Evolutionary conservation across 2,329 filamentous ascomycete species (phyloP).

Genomic region (Fusarium nodosum): DNA sequence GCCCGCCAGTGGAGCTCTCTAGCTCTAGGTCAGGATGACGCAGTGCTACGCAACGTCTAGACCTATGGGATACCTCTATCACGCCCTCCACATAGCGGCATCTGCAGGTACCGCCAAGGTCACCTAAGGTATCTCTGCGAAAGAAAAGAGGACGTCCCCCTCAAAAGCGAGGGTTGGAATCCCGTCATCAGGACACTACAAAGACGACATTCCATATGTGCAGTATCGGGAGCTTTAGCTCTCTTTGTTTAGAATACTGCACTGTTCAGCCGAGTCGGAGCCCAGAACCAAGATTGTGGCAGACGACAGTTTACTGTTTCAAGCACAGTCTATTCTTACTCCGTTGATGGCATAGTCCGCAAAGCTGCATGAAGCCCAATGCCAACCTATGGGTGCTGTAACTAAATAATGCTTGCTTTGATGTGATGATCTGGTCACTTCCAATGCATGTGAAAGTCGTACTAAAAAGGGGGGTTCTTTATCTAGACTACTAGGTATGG

Average conservation of each 20-base stretch:
- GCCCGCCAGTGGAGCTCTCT: slow-evolving; percentile 40
- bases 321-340: background rate
- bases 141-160: background rate
- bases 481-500: slow-evolving; percentile 1
- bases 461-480: slow-evolving; percentile 48
- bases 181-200: slow-evolving; percentile 38
- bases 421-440: slow-evolving; percentile 51
- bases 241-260: background rate
- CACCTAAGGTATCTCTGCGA: slow-evolving; percentile 16
- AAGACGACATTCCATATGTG: slow-evolving; percentile 39
- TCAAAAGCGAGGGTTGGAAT: slow-evolving; percentile 29
- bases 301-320: slow-evolving; percentile 31
- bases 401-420: slow-evolving; percentile 48
- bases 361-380: slow-evolving; percentile 27
- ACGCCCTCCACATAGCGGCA: background rate
- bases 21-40: slow-evolving; percentile 41
- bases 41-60: slow-evolving; percentile 30
- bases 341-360: slow-evolving; percentile 16
- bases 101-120: slow-evolving; percentile 39
- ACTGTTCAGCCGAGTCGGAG: background rate
- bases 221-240: slow-evolving; percentile 4
- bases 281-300: slow-evolving; percentile 10
- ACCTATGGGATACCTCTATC: slow-evolving; percentile 30
- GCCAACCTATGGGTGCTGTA: background rate
- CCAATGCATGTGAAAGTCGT: slow-evolving; percentile 50